Base-by-base conservation (phyloP, 352 stramenopile genomes). In the Aphanomyces stellatus region DNA sequence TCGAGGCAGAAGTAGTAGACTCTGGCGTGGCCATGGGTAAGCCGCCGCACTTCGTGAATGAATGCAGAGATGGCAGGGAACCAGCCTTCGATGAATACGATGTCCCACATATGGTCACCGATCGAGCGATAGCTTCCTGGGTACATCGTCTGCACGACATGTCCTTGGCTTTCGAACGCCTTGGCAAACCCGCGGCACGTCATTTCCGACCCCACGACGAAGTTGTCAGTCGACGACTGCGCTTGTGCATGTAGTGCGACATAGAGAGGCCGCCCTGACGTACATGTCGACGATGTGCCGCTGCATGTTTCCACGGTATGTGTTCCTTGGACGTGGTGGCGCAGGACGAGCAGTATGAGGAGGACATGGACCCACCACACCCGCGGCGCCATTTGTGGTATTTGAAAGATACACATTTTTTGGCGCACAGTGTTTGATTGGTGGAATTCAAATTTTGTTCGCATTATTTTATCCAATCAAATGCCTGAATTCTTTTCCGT, bases 21-120 rank as follows among this genome's bases (percentile, higher is more conserved):
- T n/a, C 30, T 40, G 13, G 41, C 59, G 46, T 55, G 41, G 2
- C 41, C 59, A 19, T 55, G 27, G 2, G 35, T 65, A 19, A 41
- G 3, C 31, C 59, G 51, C 28, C 71, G 27, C 6, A 74, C 31
- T 53, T 74, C 55, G 48, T 73, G 69, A 40, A 79, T 72, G 30
- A 77, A 72, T 19, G 69, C 69, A 15, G 41, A 37, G 13, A 75
- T 71, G 7, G 51, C 60, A 22, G 60, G 49, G 53, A 74, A 75
- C 71, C 71, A 79, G 19, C 73, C 73, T 42, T 79, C 73, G 56
- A 79, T 71, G 33, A 79, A 55, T 6, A 77, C 27, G 33, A 77
- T 37, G 42, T 79, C 71, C 73, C 73, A 79, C 22, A 19, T 24
- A 5, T 31, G 33, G 17, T 63, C 31, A 4, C 35, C 41, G n/a